These are phyloP conservation scores for Oryza glumipatula DNA, from an alignment of 176 grass and related monocot species.

Conservation along the genomic window DNA sequence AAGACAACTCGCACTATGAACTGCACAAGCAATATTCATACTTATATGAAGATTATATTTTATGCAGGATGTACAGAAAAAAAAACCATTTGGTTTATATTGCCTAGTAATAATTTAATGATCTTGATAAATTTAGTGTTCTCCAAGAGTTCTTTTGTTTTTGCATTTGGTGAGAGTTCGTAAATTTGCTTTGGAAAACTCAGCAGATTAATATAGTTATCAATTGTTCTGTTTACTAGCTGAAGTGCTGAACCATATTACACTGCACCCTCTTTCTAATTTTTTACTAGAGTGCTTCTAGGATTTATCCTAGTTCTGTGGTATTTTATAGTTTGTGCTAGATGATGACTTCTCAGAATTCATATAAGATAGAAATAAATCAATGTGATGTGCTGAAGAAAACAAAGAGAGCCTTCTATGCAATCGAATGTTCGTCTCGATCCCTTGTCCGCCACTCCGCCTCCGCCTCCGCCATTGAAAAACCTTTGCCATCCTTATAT, in stretches of 20 bases:
- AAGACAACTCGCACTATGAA: slow-evolving; percentile 6
- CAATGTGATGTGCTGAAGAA: too few relatives aligned
- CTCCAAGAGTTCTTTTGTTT: background rate
- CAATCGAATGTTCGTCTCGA: background rate
- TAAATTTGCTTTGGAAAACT: background rate
- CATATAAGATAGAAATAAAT: background rate
- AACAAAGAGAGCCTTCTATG: background rate
- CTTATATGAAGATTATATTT: background rate
- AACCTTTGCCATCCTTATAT: background rate
- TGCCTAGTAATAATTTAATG: background rate
- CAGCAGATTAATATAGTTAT: background rate
- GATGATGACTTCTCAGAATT: background rate
- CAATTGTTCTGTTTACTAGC: slow-evolving; percentile 20
- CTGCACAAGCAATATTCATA: background rate
- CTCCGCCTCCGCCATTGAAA: background rate
- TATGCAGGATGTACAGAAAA: background rate
- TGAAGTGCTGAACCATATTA: background rate
- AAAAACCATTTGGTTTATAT: slow-evolving; percentile 8
- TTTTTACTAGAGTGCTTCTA: background rate
- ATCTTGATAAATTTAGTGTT: background rate
- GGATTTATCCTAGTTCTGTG: background rate
- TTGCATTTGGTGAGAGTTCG: background rate
- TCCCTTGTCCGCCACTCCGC: background rate
- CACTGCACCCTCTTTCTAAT: background rate
- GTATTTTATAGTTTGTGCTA: slow-evolving; percentile 12